These are phyloP conservation scores for Crataegus laevigata DNA, from an alignment of 306 rosid genomes.

Conservation along the genomic window DNA sequence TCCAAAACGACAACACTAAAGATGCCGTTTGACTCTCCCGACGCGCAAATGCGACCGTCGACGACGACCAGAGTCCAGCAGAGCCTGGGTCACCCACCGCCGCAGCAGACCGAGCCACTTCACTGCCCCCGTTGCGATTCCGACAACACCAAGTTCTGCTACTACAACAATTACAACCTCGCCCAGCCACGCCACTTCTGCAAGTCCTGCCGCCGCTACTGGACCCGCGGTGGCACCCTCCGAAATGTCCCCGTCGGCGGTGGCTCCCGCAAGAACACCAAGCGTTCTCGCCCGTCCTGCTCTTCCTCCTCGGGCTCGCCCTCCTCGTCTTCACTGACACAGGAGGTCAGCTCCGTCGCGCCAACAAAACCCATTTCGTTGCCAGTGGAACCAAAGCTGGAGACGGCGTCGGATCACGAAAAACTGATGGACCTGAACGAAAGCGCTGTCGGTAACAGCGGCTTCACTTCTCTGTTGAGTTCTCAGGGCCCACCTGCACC, in stretches of 20 bases:
- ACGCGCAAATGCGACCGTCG: not conserved
- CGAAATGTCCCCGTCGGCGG: conserved; percentile 54
- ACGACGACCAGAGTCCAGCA: not conserved
- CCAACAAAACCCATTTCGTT: not conserved
- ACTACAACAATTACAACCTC: conserved; percentile 57
- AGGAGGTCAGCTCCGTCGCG: not conserved
- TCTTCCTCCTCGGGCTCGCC: conserved; percentile 16
- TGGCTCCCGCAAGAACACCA: conserved; percentile 39
- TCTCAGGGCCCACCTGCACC: conserved; percentile 9
- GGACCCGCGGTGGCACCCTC: conserved; percentile 54
- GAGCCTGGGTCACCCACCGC: conserved; percentile 18
- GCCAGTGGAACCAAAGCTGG: not conserved
- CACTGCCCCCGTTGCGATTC: conserved; percentile 54
- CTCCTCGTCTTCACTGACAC: conserved; percentile 20
- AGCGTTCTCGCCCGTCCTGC: conserved; percentile 18
- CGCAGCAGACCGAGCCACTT: conserved; percentile 22
- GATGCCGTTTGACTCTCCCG: conserved; percentile 30
- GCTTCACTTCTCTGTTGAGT: conserved; percentile 22
- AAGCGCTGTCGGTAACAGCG: not conserved
- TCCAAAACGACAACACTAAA: not conserved
- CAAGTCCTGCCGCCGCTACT: conserved; percentile 49
- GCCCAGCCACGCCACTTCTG: conserved; percentile 61
- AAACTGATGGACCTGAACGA: not conserved
- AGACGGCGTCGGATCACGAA: conserved; percentile 1
- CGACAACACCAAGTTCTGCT: conserved; percentile 45